These are phyloP conservation scores for Fusarium sp. DNA, from an alignment of 2,329 filamentous ascomycete genomes.

Conservation along the genomic window DNA sequence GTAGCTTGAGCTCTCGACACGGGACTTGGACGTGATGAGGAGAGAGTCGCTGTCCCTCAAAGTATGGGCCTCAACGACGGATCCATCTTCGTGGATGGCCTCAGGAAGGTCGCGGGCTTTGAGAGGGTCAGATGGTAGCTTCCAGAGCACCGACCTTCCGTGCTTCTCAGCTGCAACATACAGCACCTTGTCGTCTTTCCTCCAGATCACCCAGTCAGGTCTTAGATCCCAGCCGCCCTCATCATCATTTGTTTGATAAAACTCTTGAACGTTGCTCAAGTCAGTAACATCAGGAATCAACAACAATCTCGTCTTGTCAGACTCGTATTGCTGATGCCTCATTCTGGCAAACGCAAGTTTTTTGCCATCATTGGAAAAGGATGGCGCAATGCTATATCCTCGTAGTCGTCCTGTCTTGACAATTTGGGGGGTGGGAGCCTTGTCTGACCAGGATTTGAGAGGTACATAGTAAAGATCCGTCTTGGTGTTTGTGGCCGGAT, in stretches of 20 bases:
- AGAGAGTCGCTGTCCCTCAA: slow-evolving; percentile 66
- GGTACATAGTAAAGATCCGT: slow-evolving; percentile 84
- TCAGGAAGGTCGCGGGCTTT: slow-evolving; percentile 65
- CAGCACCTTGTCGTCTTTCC: slow-evolving; percentile 72
- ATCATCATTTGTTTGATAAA: slow-evolving; percentile 74
- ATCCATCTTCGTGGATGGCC: slow-evolving; percentile 67
- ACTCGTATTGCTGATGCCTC: slow-evolving; percentile 83
- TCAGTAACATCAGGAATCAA: slow-evolving; percentile 74
- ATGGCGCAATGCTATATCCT: slow-evolving; percentile 77
- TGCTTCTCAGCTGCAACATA: slow-evolving; percentile 82
- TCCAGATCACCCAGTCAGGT: slow-evolving; percentile 72
- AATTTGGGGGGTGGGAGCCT: slow-evolving; percentile 66
- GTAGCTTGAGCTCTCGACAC: slow-evolving; percentile 81
- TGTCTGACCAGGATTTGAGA: slow-evolving; percentile 72
- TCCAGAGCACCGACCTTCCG: slow-evolving; percentile 75
- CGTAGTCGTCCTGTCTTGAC: slow-evolving; percentile 69
- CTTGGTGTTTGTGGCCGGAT: slow-evolving; percentile 83
- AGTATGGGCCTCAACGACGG: slow-evolving; percentile 67
- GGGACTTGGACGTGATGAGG: slow-evolving; percentile 77
- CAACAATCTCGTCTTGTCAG: slow-evolving; percentile 78
- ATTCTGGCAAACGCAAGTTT: slow-evolving; percentile 85
- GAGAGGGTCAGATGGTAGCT: slow-evolving; percentile 69
- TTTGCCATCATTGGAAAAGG: slow-evolving; percentile 81
- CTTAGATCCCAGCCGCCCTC: slow-evolving; percentile 74
- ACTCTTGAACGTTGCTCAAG: slow-evolving; percentile 72